Conservation (phyloP, 306 rosid genomes). For the Comarum palustre region DNA sequence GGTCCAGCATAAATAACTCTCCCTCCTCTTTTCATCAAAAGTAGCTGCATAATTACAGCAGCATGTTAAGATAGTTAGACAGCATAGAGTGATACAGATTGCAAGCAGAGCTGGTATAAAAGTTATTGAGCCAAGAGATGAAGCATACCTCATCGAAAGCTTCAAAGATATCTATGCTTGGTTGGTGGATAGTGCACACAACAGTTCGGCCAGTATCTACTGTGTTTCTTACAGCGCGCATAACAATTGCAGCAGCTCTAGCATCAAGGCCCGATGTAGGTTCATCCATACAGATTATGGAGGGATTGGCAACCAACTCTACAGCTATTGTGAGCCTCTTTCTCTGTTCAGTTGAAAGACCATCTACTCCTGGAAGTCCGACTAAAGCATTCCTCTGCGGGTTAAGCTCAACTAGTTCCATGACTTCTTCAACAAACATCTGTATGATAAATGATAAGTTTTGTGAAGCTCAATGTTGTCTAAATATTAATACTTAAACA, state of each 20-base stretch:
- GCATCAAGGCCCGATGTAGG: constrained; percentile 50
- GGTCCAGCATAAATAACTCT: constrained; percentile 37
- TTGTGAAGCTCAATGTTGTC: background rate
- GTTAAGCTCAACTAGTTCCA: constrained; percentile 41
- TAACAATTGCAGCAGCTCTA: constrained; percentile 46
- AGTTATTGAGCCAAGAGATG: too few species aligned
- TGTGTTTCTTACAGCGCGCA: constrained; percentile 44
- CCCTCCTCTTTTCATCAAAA: constrained; percentile 47
- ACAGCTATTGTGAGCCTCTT: constrained; percentile 49
- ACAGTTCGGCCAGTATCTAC: constrained; percentile 48
- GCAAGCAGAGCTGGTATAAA: background rate
- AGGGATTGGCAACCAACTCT: constrained; percentile 49
- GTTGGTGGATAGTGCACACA: constrained; percentile 51
- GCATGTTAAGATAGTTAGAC: background rate
- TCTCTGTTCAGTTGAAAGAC: constrained; percentile 47
- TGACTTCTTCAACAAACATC: constrained; percentile 52
- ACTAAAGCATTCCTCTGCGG: constrained; percentile 37
- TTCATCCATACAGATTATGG: constrained; percentile 46
- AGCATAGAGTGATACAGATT: background rate
- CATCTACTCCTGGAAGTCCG: constrained; percentile 45
- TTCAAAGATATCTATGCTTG: constrained; percentile 46
- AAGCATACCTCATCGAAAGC: constrained; percentile 43
- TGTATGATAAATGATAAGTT: background rate
- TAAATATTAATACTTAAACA: background rate
- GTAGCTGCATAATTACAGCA: constrained; percentile 23